A percentile compares a stretch with the other conserved stretches of the same genome.
Conservation (phyloP, 2,329 filamentous ascomycete species). For the Colletotrichum orbiculare region DNA sequence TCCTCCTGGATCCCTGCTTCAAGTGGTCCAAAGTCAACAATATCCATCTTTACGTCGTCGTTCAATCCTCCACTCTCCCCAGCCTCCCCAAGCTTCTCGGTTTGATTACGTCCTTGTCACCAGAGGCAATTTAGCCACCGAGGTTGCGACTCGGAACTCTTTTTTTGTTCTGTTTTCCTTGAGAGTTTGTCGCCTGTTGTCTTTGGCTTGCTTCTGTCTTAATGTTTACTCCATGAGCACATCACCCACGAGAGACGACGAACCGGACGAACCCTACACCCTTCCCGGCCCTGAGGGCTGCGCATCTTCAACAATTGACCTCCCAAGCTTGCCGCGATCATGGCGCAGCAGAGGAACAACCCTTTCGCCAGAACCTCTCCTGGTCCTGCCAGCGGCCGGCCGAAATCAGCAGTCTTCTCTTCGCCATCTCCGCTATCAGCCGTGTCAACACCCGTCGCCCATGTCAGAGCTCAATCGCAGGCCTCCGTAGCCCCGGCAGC, state of each 20-base stretch:
- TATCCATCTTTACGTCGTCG: conserved; percentile 35
- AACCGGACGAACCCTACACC: conserved; percentile 26
- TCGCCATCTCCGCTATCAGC: conserved; percentile 62
- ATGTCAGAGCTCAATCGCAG: conserved; percentile 77
- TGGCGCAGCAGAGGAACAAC: conserved; percentile 81
- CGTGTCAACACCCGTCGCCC: conserved; percentile 57
- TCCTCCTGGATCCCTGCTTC: conserved; percentile 29
- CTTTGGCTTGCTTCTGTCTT: conserved; percentile 30
- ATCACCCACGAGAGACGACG: conserved; percentile 30
- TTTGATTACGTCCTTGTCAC: conserved; percentile 26
- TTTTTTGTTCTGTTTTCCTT: conserved; percentile 33
- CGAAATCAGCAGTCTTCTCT: conserved; percentile 80
- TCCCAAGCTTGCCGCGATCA: conserved; percentile 58
- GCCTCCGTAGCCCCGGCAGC: conserved; percentile 59
- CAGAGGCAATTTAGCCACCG: conserved; percentile 16
- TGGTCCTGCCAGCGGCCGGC: conserved; percentile 66
- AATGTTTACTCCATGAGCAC: conserved; percentile 36
- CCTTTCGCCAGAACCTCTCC: conserved; percentile 81
- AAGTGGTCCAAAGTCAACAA: conserved; percentile 34
- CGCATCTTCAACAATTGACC: conserved; percentile 54
- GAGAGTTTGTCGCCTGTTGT: conserved; percentile 20
- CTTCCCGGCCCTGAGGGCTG: conserved; percentile 18
- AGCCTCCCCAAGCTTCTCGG: conserved; percentile 30
- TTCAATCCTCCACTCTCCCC: conserved; percentile 28
- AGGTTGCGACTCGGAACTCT: conserved; percentile 26